Evolutionary conservation across 2,329 filamentous ascomycete species (phyloP), one percentile per base, ranked within the genome.

Genomic region (Teratosphaeria zuluensis): DNA sequence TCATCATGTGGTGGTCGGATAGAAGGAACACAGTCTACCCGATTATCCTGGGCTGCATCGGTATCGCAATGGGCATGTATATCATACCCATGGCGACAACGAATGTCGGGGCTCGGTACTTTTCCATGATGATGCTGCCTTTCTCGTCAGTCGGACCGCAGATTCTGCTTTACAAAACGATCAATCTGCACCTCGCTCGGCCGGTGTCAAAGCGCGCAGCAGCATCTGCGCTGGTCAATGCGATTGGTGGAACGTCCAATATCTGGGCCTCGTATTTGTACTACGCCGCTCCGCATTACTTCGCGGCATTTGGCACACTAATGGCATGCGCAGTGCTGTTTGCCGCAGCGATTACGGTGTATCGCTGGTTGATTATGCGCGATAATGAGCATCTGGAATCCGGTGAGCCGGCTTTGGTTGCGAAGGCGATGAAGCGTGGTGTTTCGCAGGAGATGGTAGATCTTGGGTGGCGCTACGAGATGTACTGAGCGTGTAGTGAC

Each of bases 31-130:
- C 35, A 16, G 7, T 14, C 14, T 14, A 42, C 12, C 35, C 11
- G 35, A 12, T 42, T 4, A 42, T 42, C 4, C 14, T 42, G 35
- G 35, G 14, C 11, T 42, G 35, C 35, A 42, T 84, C 51, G 59
- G 75, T 51, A 73, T 80, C 51, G 81, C 81, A n/a, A 68, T 83
- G 1, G 64, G 80, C 8, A 82, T 82, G 21, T 84, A 84, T 70
- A 66, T 84, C 68, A 84, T 85, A 65, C 79, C 77, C 72, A 84
- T 84, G 79, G 77, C 78, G 2, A 84, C 82, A 0, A 68, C 77
- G 30, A 82, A 81, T 64, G 71, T 77, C 1, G 81, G 80, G 1
- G 82, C 80, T 6, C 81, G 83, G 56, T 85, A 85, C 69, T 69
- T 84, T 4, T 81, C 82, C 1, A 77, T 85, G 16, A 85, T 85